Conservation (phyloP, 371 early-diverging fungal species). For the Batkoa obscura region DNA sequence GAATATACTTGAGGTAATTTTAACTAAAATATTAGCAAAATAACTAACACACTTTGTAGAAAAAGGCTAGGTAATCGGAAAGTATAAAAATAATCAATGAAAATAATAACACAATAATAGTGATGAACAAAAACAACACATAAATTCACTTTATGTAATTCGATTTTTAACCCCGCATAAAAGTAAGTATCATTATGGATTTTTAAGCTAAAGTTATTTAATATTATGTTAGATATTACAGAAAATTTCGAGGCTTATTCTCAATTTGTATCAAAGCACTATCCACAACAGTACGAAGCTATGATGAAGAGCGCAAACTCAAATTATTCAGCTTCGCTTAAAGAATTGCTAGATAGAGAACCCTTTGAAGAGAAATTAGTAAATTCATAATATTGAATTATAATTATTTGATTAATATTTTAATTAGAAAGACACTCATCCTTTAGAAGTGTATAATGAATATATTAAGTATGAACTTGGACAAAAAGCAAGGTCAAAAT, state of each 20-base stretch:
- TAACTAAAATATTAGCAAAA: no score
- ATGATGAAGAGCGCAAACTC: neutral
- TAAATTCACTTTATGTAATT: neutral
- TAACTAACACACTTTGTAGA: no score
- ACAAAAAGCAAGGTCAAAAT: no score
- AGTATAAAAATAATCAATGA: no score
- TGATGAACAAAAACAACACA: neutral
- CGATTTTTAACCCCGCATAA: neutral
- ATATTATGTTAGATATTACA: neutral
- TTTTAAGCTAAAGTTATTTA: no score
- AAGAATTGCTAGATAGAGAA: neutral
- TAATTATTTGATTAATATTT: slow-evolving; percentile 7
- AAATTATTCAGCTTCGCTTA: slow-evolving; percentile 1
- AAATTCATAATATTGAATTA: neutral
- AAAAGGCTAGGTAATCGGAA: no score
- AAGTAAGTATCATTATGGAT: no score
- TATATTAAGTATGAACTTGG: neutral
- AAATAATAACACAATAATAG: neutral
- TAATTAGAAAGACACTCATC: slow-evolving; percentile 22
- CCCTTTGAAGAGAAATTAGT: neutral
- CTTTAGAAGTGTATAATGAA: slow-evolving; percentile 16
- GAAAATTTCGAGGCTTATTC: neutral
- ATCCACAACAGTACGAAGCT: neutral
- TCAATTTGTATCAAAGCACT: neutral
- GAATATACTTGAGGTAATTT: neutral